Evolutionary conservation across 2,329 filamentous ascomycete genomes (phyloP), one percentile per base, ranked within the genome.

Genomic region (Monosporascus sp.): DNA sequence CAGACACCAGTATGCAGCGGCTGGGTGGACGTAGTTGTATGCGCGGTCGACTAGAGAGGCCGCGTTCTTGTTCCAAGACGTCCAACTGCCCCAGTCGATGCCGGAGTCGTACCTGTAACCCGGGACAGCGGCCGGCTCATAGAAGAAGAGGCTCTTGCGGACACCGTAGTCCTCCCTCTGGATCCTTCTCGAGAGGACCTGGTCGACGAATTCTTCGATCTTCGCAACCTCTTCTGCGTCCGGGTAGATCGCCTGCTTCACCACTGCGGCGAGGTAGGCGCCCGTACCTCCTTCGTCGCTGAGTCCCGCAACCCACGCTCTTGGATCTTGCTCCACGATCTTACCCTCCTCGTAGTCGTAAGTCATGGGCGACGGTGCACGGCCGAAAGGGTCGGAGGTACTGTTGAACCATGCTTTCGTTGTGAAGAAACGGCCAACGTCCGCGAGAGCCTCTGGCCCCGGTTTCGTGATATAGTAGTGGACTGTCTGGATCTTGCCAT

Each of bases 231-330:
- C 79, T 0, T 64, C 65, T 0, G 74, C 69, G 9, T 74, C 65
- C 0, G 81, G 80, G 36, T 78, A 77, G 7, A 75, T 63, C 2
- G 73, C 72, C 53, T 82, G 77, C 65, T 85, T 85, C 67, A 81
- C 74, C 2, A 74, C 68, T 0, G 78, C 77, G 0, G 81, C 78
- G 1, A 83, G 72, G 55, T 77, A 83, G 0, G 80, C 76, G 1
- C 80, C 80, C 0, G 78, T 77, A 1, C 82, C 82, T 0, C 72
- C 81, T 65, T 85, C 82, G 53, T 85, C 81, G 52, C 79, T 83
- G 1, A 85, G 70, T 0, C 82, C 82, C 1, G 81, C 74, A 5
- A 85, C 77, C 81, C 81, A 85, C 7, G 75, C 80, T 1, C 82
- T 73, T 1, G 70, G 53, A 36, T 79, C 76, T 49, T 78, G 77